Base-by-base conservation (phyloP, 2,329 filamentous ascomycete species). In the Cadophora malorum region DNA sequence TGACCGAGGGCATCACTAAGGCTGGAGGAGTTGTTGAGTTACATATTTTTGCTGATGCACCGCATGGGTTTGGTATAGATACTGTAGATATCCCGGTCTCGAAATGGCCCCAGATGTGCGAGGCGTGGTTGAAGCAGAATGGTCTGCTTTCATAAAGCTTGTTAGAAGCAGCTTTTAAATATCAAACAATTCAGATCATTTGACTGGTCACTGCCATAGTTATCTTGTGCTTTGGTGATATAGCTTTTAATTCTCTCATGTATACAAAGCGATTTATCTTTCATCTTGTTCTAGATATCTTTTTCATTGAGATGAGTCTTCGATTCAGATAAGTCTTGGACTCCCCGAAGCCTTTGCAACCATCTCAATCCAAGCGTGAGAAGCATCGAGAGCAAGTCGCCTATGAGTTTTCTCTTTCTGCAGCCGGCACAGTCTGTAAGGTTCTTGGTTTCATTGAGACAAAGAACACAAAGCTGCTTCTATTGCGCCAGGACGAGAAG, bases 11-110 rank as follows among this genome's bases (percentile, higher is more conserved):
- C 1, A 53, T 66, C 23, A 61, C 47, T 31, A 61, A 53, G 8
- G 56, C 55, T 66, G 64, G 64, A 52, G 55, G 64, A 38, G 31
- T 35, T 2, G 64, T 66, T 16, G 64, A 66, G 64, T 38, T 66
- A n/a, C 64, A 66, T 55, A 33, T 61, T 45, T 66, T 66, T 55
- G 25, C 64, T 23, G 56, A 66, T 28, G 64, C 64, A 31, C 64
- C 64, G 10, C 64, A 66, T 61, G 64, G 64, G 2, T 66, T 66
- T 41, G 64, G 41, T 8, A 35, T 66, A 21, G 64, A 66, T 55
- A 66, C 55, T 50, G 8, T n/a, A 3, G 56, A 61, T 23, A 28
- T 66, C 8, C 64, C 64, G 8, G 64, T 61, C 19, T 52, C 41
- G 2, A 61, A 53, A 21, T 66, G 64, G 64, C 55, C 64, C 4